A percentile compares a stretch with the other conserved stretches of the same genome.
phyloP scores from a whole-genome alignment of 73 alveolate species.

The Uronychia binucleata region DNA sequence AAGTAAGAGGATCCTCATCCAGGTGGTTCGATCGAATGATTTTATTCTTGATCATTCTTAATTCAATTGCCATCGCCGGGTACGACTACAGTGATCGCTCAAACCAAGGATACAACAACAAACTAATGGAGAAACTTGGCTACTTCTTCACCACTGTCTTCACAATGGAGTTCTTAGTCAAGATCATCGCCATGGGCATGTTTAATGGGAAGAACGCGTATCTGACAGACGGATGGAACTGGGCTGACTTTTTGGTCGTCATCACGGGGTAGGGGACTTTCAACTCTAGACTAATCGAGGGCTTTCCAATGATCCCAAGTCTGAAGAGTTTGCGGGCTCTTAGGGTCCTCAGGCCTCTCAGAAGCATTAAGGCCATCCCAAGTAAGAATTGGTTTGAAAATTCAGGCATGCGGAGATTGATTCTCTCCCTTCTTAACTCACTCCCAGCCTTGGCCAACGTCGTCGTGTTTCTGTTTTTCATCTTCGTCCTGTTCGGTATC shows the following conservation, averaged over 20 bases:
- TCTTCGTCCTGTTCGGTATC: slow-evolving; percentile 40
- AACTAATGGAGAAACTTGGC: slow-evolving; percentile 25
- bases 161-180: slow-evolving; percentile 48
- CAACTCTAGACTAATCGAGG: background rate
- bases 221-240: slow-evolving; percentile 76
- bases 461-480: slow-evolving; percentile 24
- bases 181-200: slow-evolving; percentile 65
- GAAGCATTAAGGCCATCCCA: slow-evolving; percentile 43
- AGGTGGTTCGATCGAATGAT: slow-evolving; percentile 22
- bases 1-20: too few species aligned
- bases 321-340: slow-evolving; percentile 31
- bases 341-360: slow-evolving; percentile 44
- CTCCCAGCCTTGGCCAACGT: slow-evolving; percentile 49
- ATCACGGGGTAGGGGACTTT: slow-evolving; percentile 23
- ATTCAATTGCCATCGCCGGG: slow-evolving; percentile 15
- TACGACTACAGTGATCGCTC: slow-evolving; percentile 31
- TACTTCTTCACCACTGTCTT: too few species aligned
- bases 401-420: slow-evolving; percentile 16
- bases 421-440: slow-evolving; percentile 28
- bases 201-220: slow-evolving; percentile 38
- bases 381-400: background rate
- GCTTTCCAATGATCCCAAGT: background rate
- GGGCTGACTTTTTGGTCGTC: slow-evolving; percentile 38
- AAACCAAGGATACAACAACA: background rate
- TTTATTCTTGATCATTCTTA: slow-evolving; percentile 11